These are phyloP conservation scores for Berberis vulgaris DNA, from an alignment of 164 flowering plant species.

Conservation along the genomic window DNA sequence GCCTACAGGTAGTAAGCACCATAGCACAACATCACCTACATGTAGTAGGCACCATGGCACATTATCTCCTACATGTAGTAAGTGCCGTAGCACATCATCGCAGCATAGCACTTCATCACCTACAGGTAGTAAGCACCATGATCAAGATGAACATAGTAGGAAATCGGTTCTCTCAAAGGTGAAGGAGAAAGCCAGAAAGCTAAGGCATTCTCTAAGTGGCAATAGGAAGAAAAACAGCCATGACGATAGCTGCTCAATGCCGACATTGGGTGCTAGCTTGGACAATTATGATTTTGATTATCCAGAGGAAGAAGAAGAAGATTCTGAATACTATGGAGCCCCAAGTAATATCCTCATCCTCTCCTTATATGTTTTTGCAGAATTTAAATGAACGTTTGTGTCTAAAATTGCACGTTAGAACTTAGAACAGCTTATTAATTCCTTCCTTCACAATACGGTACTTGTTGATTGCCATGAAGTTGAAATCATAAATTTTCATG, in stretches of 20 bases:
- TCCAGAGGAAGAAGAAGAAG: constrained; percentile 29
- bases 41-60: too few relatives aligned
- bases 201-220: constrained; percentile 25
- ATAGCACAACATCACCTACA: too few relatives aligned
- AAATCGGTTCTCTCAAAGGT: constrained; percentile 67
- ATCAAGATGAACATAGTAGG: constrained; percentile 37
- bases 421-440: too few relatives aligned
- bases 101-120: constrained; percentile 5
- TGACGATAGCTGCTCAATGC: constrained; percentile 22
- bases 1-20: too few relatives aligned
- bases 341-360: constrained; percentile 39
- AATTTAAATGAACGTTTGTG: too few relatives aligned
- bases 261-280: constrained; percentile 45
- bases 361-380: too few relatives aligned
- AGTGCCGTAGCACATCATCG: neutral
- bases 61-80: too few relatives aligned
- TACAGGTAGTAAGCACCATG: constrained; percentile 18
- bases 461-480: too few relatives aligned
- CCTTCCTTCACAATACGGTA: too few relatives aligned
- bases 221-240: constrained; percentile 37
- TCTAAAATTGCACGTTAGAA: too few relatives aligned
- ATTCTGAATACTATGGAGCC: constrained; percentile 61
- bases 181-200: constrained; percentile 61
- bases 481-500: too few relatives aligned
- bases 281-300: constrained; percentile 25